Conservation (phyloP, 768 basidiomycete species). For the Strobilomyces dryophilus region DNA sequence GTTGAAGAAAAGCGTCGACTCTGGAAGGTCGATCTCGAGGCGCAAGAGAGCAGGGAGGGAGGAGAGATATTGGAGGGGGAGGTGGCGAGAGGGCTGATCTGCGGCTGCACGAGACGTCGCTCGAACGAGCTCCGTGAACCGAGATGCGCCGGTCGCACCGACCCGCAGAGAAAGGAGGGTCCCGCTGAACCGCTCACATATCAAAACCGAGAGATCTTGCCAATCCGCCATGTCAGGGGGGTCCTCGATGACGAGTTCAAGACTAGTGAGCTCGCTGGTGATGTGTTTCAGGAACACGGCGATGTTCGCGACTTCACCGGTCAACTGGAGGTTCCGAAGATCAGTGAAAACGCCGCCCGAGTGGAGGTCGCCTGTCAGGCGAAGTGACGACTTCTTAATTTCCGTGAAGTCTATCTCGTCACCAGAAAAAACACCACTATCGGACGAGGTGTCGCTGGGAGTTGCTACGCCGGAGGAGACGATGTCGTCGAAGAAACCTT, state of each 20-base stretch:
- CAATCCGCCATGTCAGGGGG: slow-evolving; percentile 72
- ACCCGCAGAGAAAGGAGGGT: slow-evolving; percentile 60
- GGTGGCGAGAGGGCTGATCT: slow-evolving; percentile 54
- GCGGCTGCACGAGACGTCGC: slow-evolving; percentile 57
- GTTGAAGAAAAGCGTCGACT: slow-evolving; percentile 63
- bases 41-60: slow-evolving; percentile 51
- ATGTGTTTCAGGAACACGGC: slow-evolving; percentile 70
- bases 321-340: slow-evolving; percentile 59
- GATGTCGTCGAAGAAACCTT: slow-evolving; percentile 76
- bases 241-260: slow-evolving; percentile 78
- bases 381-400: slow-evolving; percentile 64
- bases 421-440: slow-evolving; percentile 74
- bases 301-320: slow-evolving; percentile 67
- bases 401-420: slow-evolving; percentile 77
- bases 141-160: slow-evolving; percentile 62
- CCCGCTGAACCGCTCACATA: slow-evolving; percentile 58
- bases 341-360: slow-evolving; percentile 54
- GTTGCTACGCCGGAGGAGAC: slow-evolving; percentile 65
- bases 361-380: slow-evolving; percentile 57
- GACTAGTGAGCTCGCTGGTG: slow-evolving; percentile 55
- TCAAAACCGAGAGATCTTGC: slow-evolving; percentile 62
- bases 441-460: slow-evolving; percentile 65
- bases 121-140: slow-evolving; percentile 78
- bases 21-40: slow-evolving; percentile 77
- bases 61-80: slow-evolving; percentile 57